phyloP scores from a whole-genome alignment of 2,329 filamentous ascomycete species.

The Sarocladium kiliense region DNA sequence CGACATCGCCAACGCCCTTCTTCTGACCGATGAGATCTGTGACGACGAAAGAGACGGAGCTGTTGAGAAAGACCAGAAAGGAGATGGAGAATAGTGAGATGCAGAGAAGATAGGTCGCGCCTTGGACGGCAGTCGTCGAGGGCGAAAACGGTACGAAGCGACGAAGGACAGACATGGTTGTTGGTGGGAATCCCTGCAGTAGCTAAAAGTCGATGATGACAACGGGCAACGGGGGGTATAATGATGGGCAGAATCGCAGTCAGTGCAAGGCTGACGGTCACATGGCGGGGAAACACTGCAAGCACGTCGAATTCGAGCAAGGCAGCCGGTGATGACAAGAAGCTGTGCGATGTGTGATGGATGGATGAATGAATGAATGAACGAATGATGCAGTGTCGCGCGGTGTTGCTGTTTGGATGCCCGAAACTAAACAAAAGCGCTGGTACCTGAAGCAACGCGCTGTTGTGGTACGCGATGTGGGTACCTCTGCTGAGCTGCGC shows the following conservation, averaged over 20 bases:
- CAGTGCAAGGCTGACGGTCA: not conserved
- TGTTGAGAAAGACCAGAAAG: constrained; percentile 87
- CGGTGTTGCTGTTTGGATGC: not conserved
- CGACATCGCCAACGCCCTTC: constrained; percentile 69
- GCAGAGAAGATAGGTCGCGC: constrained; percentile 71
- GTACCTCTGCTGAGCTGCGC: not conserved
- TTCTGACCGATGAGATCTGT: constrained; percentile 76
- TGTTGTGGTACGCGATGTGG: constrained; percentile 8
- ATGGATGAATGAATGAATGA: not conserved
- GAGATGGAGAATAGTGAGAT: constrained; percentile 84
- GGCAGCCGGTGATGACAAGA: not conserved
- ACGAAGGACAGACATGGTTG: constrained; percentile 30
- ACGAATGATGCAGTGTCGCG: not conserved
- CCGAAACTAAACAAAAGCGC: constrained; percentile 5
- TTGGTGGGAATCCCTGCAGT: constrained; percentile 2
- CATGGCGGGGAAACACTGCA: not conserved
- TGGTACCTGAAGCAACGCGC: constrained; percentile 8
- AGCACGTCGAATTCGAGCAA: not conserved
- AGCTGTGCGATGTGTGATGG: too few relatives aligned
- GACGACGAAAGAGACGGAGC: constrained; percentile 77
- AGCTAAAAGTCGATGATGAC: not conserved
- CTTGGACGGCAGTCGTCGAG: constrained; percentile 56
- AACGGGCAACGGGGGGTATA: not conserved
- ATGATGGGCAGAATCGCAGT: not conserved
- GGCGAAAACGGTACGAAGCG: constrained; percentile 53